Evolutionary conservation across 2,329 filamentous ascomycete genomes (phyloP).

Genomic region (Fusarium citri): DNA sequence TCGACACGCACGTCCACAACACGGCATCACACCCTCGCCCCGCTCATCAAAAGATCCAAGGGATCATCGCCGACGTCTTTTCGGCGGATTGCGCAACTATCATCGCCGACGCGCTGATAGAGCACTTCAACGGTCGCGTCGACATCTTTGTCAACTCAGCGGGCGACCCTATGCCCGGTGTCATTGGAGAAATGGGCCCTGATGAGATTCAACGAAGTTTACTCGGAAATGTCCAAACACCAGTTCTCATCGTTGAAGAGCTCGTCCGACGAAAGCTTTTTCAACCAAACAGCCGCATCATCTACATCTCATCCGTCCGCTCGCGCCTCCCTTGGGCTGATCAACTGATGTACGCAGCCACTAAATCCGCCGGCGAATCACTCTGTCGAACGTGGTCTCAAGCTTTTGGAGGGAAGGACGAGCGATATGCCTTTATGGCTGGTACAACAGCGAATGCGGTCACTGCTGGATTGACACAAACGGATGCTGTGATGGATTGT

Average conservation of each 20-base stretch:
- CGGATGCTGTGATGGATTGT: slow-evolving; percentile 50
- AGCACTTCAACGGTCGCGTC: slow-evolving; percentile 42
- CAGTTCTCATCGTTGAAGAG: slow-evolving; percentile 52
- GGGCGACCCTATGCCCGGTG: slow-evolving; percentile 46
- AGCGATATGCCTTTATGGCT: slow-evolving; percentile 50
- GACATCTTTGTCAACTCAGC: slow-evolving; percentile 53
- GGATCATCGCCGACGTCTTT: slow-evolving; percentile 49
- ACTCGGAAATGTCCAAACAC: slow-evolving; percentile 51
- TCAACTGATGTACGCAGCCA: slow-evolving; percentile 51
- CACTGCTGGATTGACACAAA: slow-evolving; percentile 49
- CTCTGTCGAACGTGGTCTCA: slow-evolving; percentile 53
- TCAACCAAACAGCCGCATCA: slow-evolving; percentile 49
- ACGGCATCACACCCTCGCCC: too few relatives aligned
- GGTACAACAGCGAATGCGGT: slow-evolving; percentile 53
- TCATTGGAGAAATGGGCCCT: slow-evolving; percentile 44
- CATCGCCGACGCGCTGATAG: slow-evolving; percentile 44
- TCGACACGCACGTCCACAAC: slow-evolving; percentile 32
- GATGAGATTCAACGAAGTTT: slow-evolving; percentile 49
- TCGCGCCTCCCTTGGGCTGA: slow-evolving; percentile 50
- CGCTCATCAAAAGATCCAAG: slow-evolving; percentile 39
- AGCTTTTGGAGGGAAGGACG: slow-evolving; percentile 51
- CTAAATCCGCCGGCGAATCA: slow-evolving; percentile 52
- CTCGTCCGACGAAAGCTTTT: slow-evolving; percentile 49
- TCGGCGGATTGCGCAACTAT: slow-evolving; percentile 41
- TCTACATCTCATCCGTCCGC: slow-evolving; percentile 52